phyloP scores from a whole-genome alignment of 2,329 filamentous ascomycete species.

The Gaeumannomyces sp. region DNA sequence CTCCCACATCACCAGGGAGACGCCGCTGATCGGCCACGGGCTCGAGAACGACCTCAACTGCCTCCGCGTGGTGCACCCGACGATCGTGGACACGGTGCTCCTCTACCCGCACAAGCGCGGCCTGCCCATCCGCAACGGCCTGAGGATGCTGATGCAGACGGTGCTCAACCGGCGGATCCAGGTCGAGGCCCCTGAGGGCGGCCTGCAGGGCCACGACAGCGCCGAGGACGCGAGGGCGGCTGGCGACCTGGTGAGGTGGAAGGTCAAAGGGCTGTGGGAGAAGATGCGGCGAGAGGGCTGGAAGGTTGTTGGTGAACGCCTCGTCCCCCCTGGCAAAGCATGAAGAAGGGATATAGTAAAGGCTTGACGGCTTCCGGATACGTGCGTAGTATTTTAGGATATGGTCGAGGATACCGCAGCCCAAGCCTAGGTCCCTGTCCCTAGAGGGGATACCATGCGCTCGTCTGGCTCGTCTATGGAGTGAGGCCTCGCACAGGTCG shows the following conservation, averaged over 20 bases:
- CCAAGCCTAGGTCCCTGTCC: neutral
- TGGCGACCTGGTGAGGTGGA: slow-evolving; percentile 73
- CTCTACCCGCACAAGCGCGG: slow-evolving; percentile 74
- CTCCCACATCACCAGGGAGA: slow-evolving; percentile 64
- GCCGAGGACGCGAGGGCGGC: slow-evolving; percentile 86
- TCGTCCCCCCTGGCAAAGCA: slow-evolving; percentile 31
- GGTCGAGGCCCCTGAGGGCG: slow-evolving; percentile 44
- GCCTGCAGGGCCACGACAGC: slow-evolving; percentile 72
- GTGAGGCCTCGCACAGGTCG: neutral
- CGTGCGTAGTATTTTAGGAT: neutral
- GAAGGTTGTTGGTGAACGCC: slow-evolving; percentile 45
- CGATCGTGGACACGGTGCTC: slow-evolving; percentile 18
- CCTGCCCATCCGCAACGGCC: slow-evolving; percentile 68
- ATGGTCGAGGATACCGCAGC: neutral
- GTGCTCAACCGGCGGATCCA: slow-evolving; percentile 75
- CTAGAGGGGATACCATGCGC: neutral
- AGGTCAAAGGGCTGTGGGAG: slow-evolving; percentile 65
- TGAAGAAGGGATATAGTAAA: neutral
- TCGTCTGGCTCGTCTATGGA: neutral
- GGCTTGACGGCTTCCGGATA: neutral
- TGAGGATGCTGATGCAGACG: slow-evolving; percentile 68
- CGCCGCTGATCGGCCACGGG: slow-evolving; percentile 84
- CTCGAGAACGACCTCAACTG: slow-evolving; percentile 94
- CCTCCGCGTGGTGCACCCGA: slow-evolving; percentile 19
- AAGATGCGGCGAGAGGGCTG: slow-evolving; percentile 62